Base-by-base conservation (phyloP, 371 early-diverging fungal species). In the Rhizopus delemar region DNA sequence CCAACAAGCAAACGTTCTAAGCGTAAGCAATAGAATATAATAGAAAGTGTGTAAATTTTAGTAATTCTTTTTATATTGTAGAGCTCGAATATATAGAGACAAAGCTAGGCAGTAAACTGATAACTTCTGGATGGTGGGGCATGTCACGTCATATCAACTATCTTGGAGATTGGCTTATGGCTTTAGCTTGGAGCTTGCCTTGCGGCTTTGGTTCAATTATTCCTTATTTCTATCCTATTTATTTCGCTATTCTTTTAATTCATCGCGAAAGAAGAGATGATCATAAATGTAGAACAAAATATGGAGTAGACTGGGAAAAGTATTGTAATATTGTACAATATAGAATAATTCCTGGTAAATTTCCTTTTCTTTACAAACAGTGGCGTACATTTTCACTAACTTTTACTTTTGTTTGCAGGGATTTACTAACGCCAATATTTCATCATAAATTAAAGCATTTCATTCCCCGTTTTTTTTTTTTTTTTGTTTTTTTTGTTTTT, bases 81-180 rank as follows among this genome's bases (percentile, higher is more conserved):
- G 83, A 93, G 66, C 78, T 93, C 52, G 89, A 91, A 71, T 95
- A 82, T 70, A 84, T 96, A 50, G 77, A 88, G 58, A 94, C 96
- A 0, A 76, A 83, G 53, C 63, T 87, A 41, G 96, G 96, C 28
- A 86, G 86, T 53, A 88, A 84, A 63, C 79, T 97, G 56, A 77
- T 97, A 38, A 84, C 86, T 35, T 82, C 83, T 41, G 95, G 97
- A 41, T 97, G 96, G 95, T 97, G 95, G 93, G 97, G 95, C 4
- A 74, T 82, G 46, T 90, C 95, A 11, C 81, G 95, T 43, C 93
- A 97, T 62, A 90, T 95, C 64, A 95, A 97, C 71, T 97, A 97
- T 77, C 73, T 91, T 51, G 93, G 90, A 35, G 95, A 95, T 70
- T 90, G 92, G 89, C 70, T 92, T 29, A 90, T 94, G 92, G 84